phyloP scores from a whole-genome alignment of 306 rosid species.

The Lathyrus aphaca region DNA sequence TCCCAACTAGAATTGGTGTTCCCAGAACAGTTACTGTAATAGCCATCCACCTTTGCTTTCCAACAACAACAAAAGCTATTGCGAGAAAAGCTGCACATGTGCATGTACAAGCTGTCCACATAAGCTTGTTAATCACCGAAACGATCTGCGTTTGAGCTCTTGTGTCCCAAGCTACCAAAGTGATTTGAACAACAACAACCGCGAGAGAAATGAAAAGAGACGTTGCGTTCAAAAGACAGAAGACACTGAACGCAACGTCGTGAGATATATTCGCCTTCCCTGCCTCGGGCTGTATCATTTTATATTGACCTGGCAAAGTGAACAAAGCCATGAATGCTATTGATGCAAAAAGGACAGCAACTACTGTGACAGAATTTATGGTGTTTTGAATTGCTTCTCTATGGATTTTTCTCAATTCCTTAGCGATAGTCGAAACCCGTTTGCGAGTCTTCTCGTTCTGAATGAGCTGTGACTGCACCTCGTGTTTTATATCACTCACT shows the following conservation, averaged over 20 bases:
- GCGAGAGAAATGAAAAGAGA: conserved; percentile 90
- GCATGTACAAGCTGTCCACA: conserved; percentile 95
- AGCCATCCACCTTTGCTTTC: conserved; percentile 76
- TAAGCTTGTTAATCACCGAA: conserved; percentile 85
- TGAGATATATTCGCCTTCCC: conserved; percentile 72
- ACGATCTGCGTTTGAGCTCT: conserved; percentile 87
- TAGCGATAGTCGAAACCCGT: conserved; percentile 85
- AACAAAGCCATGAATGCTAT: conserved; percentile 94
- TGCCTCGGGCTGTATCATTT: conserved; percentile 21
- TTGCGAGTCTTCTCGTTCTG: conserved; percentile 74
- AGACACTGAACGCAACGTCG: conserved; percentile 62
- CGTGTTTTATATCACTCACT: conserved; percentile 91
- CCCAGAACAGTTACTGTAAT: conserved; percentile 69
- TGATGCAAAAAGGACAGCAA: conserved; percentile 88
- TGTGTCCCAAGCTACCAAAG: conserved; percentile 98
- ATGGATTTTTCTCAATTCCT: conserved; percentile 86
- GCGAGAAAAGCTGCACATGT: conserved; percentile 84
- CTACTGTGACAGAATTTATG: conserved; percentile 78
- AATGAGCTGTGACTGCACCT: conserved; percentile 78
- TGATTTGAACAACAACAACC: conserved; percentile 95
- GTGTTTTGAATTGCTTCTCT: conserved; percentile 93
- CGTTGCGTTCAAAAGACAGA: conserved; percentile 75
- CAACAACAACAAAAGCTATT: conserved; percentile 83
- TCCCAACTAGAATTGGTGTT: conserved; percentile 70
- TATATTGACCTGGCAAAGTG: conserved; percentile 85